Base-by-base conservation (phyloP, 148 eudicot genomes). In the Fallopia convolvulus region DNA sequence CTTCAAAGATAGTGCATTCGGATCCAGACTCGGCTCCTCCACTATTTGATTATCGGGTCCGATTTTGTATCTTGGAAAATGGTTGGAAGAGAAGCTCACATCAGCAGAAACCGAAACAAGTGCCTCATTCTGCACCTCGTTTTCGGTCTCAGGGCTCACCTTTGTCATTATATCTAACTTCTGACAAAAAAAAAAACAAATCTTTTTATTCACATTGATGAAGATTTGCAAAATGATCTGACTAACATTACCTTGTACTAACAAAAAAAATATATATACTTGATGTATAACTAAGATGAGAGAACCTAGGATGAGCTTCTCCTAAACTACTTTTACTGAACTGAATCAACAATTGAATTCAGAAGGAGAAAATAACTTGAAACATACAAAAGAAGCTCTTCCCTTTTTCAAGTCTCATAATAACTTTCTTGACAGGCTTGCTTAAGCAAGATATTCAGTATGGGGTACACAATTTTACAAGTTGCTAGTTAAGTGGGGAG, bases 21-120 rank as follows among this genome's bases (percentile, higher is more conserved):
- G 86, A 36, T 87, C 83, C 74, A 79, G 81, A 76, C 83, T 90
- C 36, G 82, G 86, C 82, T 88, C 97, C 46, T 92, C 97, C 15
- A 92, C 81, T 50, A 94, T 87, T 84, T 94, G 90, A 84, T 90
- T 85, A 76, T 92, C 87, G 0, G 97, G 90, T 76, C 98, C 98
- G 76, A 94, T 82, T 76, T 84, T 92, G 75, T 94, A 94, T 76
- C 82, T 88, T 4, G 98, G 98, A 80, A 94, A 94, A 72, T 84
- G 89, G 82, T 88, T 56, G 8, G 88, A 78, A 66, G 83, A 87
- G 77, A 94, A 94, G 85, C 95, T 90, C 78, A 90, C 98, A 82
- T 92, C 97, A 12, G 87, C 87, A 33, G 98, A 90, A 4, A 94
- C 93, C 9, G 92, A 85, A 77, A 84, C 39, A 77, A 86, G 83